Base-by-base conservation (phyloP, 352 stramenopile species). In the Globisporangium apiculatum region DNA sequence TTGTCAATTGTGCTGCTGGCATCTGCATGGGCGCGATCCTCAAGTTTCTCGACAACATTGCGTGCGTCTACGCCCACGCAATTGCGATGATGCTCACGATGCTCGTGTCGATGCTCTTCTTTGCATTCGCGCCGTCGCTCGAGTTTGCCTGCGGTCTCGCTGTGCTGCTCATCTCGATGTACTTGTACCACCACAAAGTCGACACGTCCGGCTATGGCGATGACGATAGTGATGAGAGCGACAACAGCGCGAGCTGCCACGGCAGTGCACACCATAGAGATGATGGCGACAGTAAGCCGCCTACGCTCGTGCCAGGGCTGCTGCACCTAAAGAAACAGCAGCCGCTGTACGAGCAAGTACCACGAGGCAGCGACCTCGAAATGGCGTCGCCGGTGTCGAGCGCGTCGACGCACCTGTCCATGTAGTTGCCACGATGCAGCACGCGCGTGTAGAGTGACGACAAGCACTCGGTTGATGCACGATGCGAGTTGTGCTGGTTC, bases 31-130 rank as follows among this genome's bases (percentile, higher is more conserved):
- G 79, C 48, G 72, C 86, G 37, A 89, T 95, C 53, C 71, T 95
- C 57, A 93, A 93, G 66, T 95, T 83, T 60, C 53, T 95, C n/a
- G 85, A 95, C 80, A 95, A 95, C 64, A 95, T 95, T n/a, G 85
- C 82, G 41, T 88, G 77, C 55, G 81, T 93, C 5, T 93, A 91
- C 68, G 79, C 81, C 17, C 85, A 95, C 55, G 83, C 82, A 18
- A 74, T 95, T 59, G 85, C 83, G 38, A 95, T 95, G 85, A 90
- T 95, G 77, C 79, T 95, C 58, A 95, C 85, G 46, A 92, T 89
- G 77, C 64, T 91, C 56, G 85, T 91, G 56, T 93, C 80, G 8
- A 92, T 93, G 71, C 42, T 95, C 36, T 93, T 95, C 58, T 93
- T 95, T 67, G 57, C 69, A 18, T 95, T 95, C 57, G 75, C 77